Evolutionary conservation across 768 basidiomycete species (phyloP).

Genomic region (Boletus barrowsii): DNA sequence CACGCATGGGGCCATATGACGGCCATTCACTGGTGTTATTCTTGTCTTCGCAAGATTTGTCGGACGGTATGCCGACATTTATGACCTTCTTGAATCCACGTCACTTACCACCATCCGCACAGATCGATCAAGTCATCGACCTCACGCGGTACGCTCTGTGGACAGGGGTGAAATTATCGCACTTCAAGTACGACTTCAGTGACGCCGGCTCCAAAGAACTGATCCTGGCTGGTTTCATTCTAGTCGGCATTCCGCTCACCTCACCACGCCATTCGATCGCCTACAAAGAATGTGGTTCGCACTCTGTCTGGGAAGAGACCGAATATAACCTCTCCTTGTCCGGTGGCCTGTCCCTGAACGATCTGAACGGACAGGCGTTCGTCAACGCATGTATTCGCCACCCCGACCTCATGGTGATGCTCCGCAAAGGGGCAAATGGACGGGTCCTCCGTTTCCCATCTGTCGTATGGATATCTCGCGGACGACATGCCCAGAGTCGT

Average conservation of each 20-base stretch:
- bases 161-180: conserved; percentile 6
- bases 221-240: conserved; percentile 32
- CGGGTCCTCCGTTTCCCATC: conserved; percentile 25
- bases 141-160: conserved; percentile 30
- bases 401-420: conserved; percentile 30
- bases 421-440: conserved; percentile 28
- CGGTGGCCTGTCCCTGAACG: conserved; percentile 26
- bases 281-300: conserved; percentile 12
- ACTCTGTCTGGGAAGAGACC: conserved; percentile 28
- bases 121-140: conserved; percentile 32
- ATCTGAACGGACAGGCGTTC: conserved; percentile 28
- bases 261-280: conserved; percentile 23
- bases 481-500: conserved; percentile 25
- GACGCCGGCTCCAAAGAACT: conserved; percentile 26
- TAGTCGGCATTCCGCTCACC: conserved; percentile 21
- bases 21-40: conserved; percentile 29
- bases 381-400: conserved; percentile 32
- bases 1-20: conserved; percentile 37
- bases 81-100: neutral
- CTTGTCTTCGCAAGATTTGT: conserved; percentile 32
- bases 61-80: conserved; percentile 21
- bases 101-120: neutral
- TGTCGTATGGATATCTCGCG: conserved; percentile 29
- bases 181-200: conserved; percentile 21
- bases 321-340: conserved; percentile 24